Base-by-base conservation (phyloP, 225 moss, liverwort and hornwort species). In the Climacium dendroides region DNA sequence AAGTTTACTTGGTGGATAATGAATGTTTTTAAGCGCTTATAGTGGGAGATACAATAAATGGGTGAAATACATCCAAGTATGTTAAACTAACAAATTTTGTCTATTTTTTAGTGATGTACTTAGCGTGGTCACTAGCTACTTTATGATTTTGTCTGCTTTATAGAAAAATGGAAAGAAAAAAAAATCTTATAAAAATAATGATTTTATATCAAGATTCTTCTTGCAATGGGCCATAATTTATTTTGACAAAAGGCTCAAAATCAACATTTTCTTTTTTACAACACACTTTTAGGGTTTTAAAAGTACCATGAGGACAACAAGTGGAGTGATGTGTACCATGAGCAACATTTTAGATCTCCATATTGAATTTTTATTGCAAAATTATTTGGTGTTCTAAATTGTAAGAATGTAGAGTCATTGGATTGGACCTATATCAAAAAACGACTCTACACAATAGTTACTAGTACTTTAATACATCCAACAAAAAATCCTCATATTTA, bases 401-500 rank as follows among this genome's bases (percentile, higher is more conserved):
- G 2, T 43, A 43, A 71, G 15, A 41, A 9, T 71, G 9, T 15
- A 25, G 4, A 66, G 5, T 15, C 15, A 70, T 0, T 26, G 0
- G 9, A 43, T 43, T 71, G 43, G 26, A 71, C 5, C 0, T 5
- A 0, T 43, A 71, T 1, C 2, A 71, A 71, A 41, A 5, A 70
- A 1, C 2, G 3, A 39, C 1, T 25, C 1, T 25, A 70, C 0
- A 8, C 26, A 26, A 41, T 41, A 70, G 25, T 26, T 41, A 15
- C 3, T 26, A 0, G 2, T 9, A 70, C 0, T 3, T 8, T 1
- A 9, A 70, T 15, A 41, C 15, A 70, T 7, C 5, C 1, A 14
- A 5, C 2, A 15, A 4, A 15, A 59, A 41, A 41, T 25, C 8
- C 4, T 41, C 8, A 3, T 26, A 70, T 70, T 70, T 70, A 25